Percentiles rank a stretch among this genome's conserved stretches.
Conservation (phyloP, 2,329 filamentous ascomycete genomes). For the Phialocephala sp. region DNA sequence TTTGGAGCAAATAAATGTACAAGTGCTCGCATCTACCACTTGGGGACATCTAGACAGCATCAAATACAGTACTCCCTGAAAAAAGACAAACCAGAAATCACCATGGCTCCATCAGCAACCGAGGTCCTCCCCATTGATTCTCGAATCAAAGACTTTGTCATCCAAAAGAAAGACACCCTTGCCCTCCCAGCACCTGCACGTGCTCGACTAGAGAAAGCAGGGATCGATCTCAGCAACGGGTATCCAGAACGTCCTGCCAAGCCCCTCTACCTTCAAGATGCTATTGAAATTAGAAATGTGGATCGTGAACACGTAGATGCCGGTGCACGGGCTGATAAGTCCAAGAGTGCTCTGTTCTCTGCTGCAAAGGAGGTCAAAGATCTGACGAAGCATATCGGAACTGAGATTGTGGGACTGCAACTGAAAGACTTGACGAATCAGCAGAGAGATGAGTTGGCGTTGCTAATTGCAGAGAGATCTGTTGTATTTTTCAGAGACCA, state of each 20-base stretch:
- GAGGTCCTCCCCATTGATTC: slow-evolving; percentile 63
- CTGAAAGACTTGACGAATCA: slow-evolving; percentile 46
- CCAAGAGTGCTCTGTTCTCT: slow-evolving; percentile 64
- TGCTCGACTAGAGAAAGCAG: slow-evolving; percentile 68
- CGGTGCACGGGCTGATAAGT: slow-evolving; percentile 67
- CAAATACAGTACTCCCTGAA: neutral
- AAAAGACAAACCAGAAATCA: slow-evolving; percentile 23
- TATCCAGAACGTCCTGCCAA: slow-evolving; percentile 73
- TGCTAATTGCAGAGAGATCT: slow-evolving; percentile 49
- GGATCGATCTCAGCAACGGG: slow-evolving; percentile 70
- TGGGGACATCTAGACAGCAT: neutral
- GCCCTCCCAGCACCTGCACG: slow-evolving; percentile 62
- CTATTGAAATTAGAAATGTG: slow-evolving; percentile 66
- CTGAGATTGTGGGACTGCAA: slow-evolving; percentile 49
- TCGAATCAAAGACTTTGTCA: slow-evolving; percentile 66
- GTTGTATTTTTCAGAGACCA: slow-evolving; percentile 46
- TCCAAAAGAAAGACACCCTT: slow-evolving; percentile 68
- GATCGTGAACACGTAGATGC: slow-evolving; percentile 63
- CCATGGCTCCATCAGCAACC: slow-evolving; percentile 50
- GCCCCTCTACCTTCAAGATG: slow-evolving; percentile 73
- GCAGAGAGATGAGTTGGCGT: slow-evolving; percentile 50
- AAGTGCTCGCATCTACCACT: neutral
- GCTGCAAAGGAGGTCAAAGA: slow-evolving; percentile 68
- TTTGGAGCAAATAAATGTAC: neutral
- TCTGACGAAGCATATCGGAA: slow-evolving; percentile 48